Conservation (phyloP, 768 basidiomycete genomes). For the Lactarius quietus region DNA sequence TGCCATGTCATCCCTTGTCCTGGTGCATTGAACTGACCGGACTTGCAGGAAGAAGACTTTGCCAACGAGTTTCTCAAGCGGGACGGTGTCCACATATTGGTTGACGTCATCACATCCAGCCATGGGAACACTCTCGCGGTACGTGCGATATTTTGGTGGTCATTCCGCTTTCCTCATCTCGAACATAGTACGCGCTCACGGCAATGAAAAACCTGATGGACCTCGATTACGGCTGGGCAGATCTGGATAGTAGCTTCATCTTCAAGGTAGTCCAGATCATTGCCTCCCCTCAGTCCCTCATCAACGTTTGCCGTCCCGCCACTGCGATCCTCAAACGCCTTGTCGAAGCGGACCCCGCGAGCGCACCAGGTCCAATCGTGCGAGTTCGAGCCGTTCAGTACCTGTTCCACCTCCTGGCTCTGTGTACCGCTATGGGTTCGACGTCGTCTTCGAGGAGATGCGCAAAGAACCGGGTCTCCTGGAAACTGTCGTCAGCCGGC, state of each 20-base stretch:
- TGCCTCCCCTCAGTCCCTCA: slow-evolving; percentile 66
- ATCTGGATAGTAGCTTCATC: slow-evolving; percentile 70
- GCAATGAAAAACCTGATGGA: slow-evolving; percentile 90
- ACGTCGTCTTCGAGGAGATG: slow-evolving; percentile 80
- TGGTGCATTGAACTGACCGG: slow-evolving; percentile 11
- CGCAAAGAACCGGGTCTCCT: slow-evolving; percentile 63
- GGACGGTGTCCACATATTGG: slow-evolving; percentile 67
- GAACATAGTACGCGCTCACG: slow-evolving; percentile 69
- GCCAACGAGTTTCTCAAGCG: slow-evolving; percentile 71
- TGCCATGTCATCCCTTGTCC: slow-evolving; percentile 23
- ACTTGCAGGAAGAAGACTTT: slow-evolving; percentile 74
- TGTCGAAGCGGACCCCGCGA: slow-evolving; percentile 79
- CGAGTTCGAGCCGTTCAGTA: slow-evolving; percentile 57
- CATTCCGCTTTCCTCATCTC: not conserved
- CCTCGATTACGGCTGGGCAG: slow-evolving; percentile 75
- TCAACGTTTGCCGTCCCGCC: slow-evolving; percentile 91
- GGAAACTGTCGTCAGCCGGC: slow-evolving; percentile 75
- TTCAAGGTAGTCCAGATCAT: slow-evolving; percentile 74
- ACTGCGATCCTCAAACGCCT: slow-evolving; percentile 87
- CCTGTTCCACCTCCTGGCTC: slow-evolving; percentile 60
- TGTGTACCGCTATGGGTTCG: slow-evolving; percentile 81
- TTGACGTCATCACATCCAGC: slow-evolving; percentile 58
- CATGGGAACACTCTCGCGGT: slow-evolving; percentile 88
- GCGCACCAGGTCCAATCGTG: slow-evolving; percentile 54
- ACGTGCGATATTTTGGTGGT: slow-evolving; percentile 29